Evolutionary conservation across 2,329 filamentous ascomycete species (phyloP), one percentile per base, ranked within the genome.

Genomic region (Monosporascus cannonballus): DNA sequence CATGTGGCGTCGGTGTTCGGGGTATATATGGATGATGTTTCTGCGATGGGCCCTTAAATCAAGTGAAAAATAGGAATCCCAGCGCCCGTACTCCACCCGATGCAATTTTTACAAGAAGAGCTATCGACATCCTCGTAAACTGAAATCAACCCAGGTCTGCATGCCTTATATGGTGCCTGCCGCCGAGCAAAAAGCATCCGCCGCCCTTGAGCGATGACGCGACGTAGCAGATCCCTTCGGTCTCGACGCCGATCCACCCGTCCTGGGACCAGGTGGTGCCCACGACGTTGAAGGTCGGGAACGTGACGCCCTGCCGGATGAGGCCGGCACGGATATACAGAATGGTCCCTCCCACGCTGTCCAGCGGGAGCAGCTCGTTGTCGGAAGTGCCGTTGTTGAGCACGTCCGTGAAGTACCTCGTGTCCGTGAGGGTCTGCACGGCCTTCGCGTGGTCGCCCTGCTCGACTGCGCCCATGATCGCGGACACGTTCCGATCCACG

Each of bases 221-320:
- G 38, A 62, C 50, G 45, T 70, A 71, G 56, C 68, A 71, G 18
- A 72, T 54, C 0, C 69, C 69, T 50, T 72, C 69, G 3, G 68
- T 67, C 57, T 71, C 69, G 22, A 71, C 61, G 1, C 69, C 69
- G 17, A 66, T 63, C 61, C 62, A 67, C 6, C 69, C 69, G 5
- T 67, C 60, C 37, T 62, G 61, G 9, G 59, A 58, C 68, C 67
- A 71, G 2, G 64, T 66, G 7, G 68, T 67, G n/a, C 69, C 68
- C 11, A 69, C 61, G 7, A 69, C 59, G 44, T 67, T 65, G 36
- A 59, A 66, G 9, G 64, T 61, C 5, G 69, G 68, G 49, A 70
- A 71, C 4, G 56, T 58, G 24, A 71, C 55, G 3, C 69, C 69
- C 42, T 67, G 64, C 6, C 66, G 56, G 11, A 72, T 54, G 4